phyloP scores from a whole-genome alignment of 106 monocot genomes.

The Narthecium ossifragum region DNA sequence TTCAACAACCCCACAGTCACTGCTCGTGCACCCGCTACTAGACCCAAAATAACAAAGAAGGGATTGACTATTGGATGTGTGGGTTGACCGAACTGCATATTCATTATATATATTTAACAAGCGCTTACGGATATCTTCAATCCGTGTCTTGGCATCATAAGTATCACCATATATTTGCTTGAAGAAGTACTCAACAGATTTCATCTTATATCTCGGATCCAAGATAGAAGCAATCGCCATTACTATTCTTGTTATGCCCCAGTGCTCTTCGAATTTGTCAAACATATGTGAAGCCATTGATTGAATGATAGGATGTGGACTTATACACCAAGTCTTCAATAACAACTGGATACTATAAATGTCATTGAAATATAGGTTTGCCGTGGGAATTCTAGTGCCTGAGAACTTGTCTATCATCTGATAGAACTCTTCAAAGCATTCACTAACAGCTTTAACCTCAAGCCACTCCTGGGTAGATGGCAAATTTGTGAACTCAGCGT shows the following conservation, averaged over 20 bases:
- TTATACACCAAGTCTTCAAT: constrained; percentile 46
- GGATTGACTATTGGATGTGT: constrained; percentile 27
- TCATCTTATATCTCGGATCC: constrained; percentile 92
- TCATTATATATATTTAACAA: constrained; percentile 62
- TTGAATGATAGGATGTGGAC: constrained; percentile 27
- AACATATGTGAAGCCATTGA: constrained; percentile 67
- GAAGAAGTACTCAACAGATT: constrained; percentile 73
- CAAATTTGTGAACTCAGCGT: constrained; percentile 23
- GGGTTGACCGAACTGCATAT: constrained; percentile 44
- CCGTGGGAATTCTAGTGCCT: constrained; percentile 42
- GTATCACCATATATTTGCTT: constrained; percentile 44
- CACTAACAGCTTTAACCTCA: constrained; percentile 53
- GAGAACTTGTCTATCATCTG: constrained; percentile 52
- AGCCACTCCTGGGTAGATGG: constrained; percentile 44
- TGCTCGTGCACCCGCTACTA: constrained; percentile 17
- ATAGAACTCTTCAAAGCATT: constrained; percentile 53
- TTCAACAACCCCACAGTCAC: constrained; percentile 13
- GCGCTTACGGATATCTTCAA: constrained; percentile 37
- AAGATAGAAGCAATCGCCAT: constrained; percentile 76
- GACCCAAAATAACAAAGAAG: constrained; percentile 35
- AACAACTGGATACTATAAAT: constrained; percentile 62
- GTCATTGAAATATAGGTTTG: constrained; percentile 74
- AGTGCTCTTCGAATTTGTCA: constrained; percentile 61
- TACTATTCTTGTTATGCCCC: constrained; percentile 47
- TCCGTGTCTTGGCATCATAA: constrained; percentile 43